These are phyloP conservation scores for Thermochaetoides thermophila DNA, from an alignment of 495 filamentous ascomycete genomes.

Conservation along the genomic window DNA sequence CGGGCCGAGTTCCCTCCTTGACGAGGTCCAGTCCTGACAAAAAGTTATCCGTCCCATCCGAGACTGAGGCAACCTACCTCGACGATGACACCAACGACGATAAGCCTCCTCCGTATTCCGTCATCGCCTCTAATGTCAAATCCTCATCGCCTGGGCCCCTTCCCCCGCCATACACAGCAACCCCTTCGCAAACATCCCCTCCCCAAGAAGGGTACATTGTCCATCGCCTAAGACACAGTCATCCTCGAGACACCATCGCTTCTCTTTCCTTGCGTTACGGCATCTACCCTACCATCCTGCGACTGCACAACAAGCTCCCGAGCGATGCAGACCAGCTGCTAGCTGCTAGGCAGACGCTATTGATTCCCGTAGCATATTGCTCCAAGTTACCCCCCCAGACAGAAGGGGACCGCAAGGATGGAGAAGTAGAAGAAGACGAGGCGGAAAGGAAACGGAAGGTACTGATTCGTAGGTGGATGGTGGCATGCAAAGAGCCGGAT, in stretches of 20 bases:
- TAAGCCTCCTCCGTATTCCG: constrained; percentile 20
- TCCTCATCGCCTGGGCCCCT: constrained; percentile 7
- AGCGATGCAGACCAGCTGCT: constrained; percentile 44
- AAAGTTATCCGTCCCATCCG: too few relatives aligned
- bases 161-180: constrained; percentile 13
- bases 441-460: constrained; percentile 50
- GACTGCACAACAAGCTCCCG: constrained; percentile 46
- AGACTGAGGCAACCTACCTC: too few relatives aligned
- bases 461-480: constrained; percentile 56
- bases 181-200: constrained; percentile 36
- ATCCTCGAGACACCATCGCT: constrained; percentile 36
- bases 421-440: too few relatives aligned
- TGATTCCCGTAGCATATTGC: constrained; percentile 52
- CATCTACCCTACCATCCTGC: constrained; percentile 40
- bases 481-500: constrained; percentile 53
- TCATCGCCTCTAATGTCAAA: constrained; percentile 7
- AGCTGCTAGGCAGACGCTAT: constrained; percentile 44
- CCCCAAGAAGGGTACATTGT: constrained; percentile 29
- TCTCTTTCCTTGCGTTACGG: constrained; percentile 54
- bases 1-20: constrained; percentile 16
- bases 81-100: constrained; percentile 41
- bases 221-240: constrained; percentile 47
- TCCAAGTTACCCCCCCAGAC: too few relatives aligned
- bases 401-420: too few relatives aligned
- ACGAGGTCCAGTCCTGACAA: too few relatives aligned